Conservation (phyloP, 2,329 filamentous ascomycete genomes). For the Pyricularia pennisetigena region DNA sequence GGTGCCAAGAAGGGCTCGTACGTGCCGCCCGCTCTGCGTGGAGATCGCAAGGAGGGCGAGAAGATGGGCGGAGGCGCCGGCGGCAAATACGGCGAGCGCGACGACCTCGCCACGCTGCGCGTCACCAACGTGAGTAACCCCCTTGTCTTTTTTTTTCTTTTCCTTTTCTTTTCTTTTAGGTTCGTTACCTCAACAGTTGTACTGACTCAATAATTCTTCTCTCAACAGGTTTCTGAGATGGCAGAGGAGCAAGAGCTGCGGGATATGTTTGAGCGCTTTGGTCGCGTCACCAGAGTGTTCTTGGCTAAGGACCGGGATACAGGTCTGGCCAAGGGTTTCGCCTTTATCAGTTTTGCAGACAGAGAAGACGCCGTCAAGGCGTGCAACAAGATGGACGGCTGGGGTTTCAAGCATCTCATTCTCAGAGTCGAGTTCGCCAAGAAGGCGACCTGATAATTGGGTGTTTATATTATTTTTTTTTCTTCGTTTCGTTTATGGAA, state of each 20-base stretch:
- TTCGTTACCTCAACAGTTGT: not conserved
- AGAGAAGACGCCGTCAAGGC: constrained; percentile 82
- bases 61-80: constrained; percentile 58
- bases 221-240: constrained; percentile 78
- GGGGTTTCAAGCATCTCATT: constrained; percentile 80
- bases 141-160: not conserved
- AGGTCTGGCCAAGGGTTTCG: constrained; percentile 93
- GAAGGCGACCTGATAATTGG: constrained; percentile 37
- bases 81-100: constrained; percentile 85
- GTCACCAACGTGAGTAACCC: constrained; percentile 80
- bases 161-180: not conserved
- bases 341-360: constrained; percentile 96
- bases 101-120: constrained; percentile 90
- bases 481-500: not conserved
- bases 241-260: constrained; percentile 92
- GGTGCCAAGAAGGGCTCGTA: constrained; percentile 68
- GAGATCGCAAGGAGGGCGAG: constrained; percentile 59
- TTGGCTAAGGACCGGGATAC: constrained; percentile 97
- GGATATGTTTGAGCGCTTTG: constrained; percentile 96
- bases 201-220: constrained; percentile 1
- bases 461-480: not conserved
- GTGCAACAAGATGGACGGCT: constrained; percentile 97
- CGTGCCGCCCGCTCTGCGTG: constrained; percentile 86
- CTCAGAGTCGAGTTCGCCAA: constrained; percentile 83
- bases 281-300: constrained; percentile 94